Conservation (phyloP, 2,329 filamentous ascomycete genomes). For the Amesomyces nigricolor region DNA sequence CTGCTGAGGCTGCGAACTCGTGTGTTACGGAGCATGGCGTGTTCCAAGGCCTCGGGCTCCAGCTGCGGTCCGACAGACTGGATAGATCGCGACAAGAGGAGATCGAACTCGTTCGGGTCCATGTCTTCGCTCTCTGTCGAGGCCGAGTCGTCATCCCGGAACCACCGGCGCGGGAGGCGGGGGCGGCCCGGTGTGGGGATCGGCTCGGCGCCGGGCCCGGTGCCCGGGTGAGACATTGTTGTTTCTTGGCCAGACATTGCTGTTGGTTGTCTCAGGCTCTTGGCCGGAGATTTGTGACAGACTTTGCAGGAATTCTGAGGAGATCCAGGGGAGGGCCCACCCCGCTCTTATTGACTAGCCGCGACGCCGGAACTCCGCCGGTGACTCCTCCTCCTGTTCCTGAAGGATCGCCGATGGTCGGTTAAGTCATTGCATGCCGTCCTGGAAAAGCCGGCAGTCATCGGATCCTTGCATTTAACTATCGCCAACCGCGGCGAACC, state of each 20-base stretch:
- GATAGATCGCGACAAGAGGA: slow-evolving; percentile 37
- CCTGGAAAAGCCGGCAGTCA: too few species aligned
- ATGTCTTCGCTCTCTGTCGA: slow-evolving; percentile 24
- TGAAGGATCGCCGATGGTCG: neutral
- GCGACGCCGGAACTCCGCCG: neutral
- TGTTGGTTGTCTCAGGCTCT: neutral
- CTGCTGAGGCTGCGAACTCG: slow-evolving; percentile 18
- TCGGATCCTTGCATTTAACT: neutral
- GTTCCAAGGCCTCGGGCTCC: slow-evolving; percentile 38
- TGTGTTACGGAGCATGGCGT: slow-evolving; percentile 36
- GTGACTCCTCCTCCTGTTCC: neutral
- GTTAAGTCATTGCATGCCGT: too few species aligned
- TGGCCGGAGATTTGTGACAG: too few species aligned
- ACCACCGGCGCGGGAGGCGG: neutral
- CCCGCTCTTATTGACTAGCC: neutral
- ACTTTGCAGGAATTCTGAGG: neutral
- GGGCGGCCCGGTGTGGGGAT: slow-evolving; percentile 1
- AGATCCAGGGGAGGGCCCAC: neutral
- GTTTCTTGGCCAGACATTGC: neutral
- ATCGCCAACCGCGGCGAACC: slow-evolving; percentile 3
- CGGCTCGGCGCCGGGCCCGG: slow-evolving; percentile 6
- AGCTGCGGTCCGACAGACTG: slow-evolving; percentile 35
- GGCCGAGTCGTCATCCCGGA: neutral
- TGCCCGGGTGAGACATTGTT: neutral
- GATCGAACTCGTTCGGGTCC: slow-evolving; percentile 34